Conservation (phyloP, 306 rosid species). For the Albizia julibrissin region DNA sequence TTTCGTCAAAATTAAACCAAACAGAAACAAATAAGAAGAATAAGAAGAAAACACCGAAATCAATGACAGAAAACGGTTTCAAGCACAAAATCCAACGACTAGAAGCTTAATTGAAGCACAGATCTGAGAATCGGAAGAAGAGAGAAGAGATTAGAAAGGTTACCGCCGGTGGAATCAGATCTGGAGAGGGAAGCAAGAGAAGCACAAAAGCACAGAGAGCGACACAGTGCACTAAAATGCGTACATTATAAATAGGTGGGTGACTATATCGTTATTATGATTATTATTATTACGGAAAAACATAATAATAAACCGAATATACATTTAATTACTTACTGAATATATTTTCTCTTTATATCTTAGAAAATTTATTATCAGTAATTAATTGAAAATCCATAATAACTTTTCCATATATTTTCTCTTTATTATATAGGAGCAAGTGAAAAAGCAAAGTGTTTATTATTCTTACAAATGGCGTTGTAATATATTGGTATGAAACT, state of each 20-base stretch:
- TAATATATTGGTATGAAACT: too few species aligned
- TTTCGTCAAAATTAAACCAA: slow-evolving; percentile 24
- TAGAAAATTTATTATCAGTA: too few species aligned
- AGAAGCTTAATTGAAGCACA: slow-evolving; percentile 22
- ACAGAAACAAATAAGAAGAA: background rate
- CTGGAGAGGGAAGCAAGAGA: slow-evolving; percentile 30
- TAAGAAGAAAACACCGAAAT: background rate
- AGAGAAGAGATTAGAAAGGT: background rate
- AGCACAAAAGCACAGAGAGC: background rate
- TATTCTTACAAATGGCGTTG: too few species aligned
- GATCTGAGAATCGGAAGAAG: slow-evolving; percentile 9
- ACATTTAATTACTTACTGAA: too few species aligned
- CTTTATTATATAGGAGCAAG: background rate
- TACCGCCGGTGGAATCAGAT: slow-evolving; percentile 46
- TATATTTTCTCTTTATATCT: too few species aligned
- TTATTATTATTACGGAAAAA: too few species aligned
- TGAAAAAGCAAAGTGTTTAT: background rate
- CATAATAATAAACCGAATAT: too few species aligned
- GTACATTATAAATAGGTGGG: slow-evolving; percentile 31
- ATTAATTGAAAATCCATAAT: background rate
- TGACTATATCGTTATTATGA: background rate
- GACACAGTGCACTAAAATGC: background rate
- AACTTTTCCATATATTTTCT: background rate
- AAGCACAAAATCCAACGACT: background rate
- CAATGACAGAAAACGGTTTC: background rate